Conservation (phyloP, 495 filamentous ascomycete species). For the Neurospora sp. region DNA sequence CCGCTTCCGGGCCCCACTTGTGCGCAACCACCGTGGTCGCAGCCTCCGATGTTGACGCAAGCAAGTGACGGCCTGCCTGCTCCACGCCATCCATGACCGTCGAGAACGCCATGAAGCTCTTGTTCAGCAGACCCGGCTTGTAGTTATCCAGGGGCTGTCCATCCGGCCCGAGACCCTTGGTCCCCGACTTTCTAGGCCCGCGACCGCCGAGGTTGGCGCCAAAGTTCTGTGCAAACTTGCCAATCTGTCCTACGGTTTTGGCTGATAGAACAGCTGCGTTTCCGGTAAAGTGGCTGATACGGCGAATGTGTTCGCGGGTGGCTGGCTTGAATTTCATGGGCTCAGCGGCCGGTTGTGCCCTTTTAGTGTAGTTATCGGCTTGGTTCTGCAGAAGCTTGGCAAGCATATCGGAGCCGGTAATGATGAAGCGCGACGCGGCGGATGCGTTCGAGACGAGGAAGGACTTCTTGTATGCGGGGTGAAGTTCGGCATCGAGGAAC, state of each 20-base stretch:
- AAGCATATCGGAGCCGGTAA: constrained; percentile 71
- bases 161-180: constrained; percentile 51
- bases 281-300: constrained; percentile 70
- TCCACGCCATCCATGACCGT: constrained; percentile 91
- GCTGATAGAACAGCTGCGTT: constrained; percentile 68
- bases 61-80: constrained; percentile 63
- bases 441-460: constrained; percentile 83
- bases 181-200: constrained; percentile 43
- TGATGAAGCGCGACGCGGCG: constrained; percentile 83
- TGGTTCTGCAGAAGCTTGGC: constrained; percentile 64
- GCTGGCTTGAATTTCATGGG: constrained; percentile 81
- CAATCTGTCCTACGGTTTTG: constrained; percentile 77
- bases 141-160: constrained; percentile 52
- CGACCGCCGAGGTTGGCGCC: constrained; percentile 64
- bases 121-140: constrained; percentile 89
- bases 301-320: constrained; percentile 75
- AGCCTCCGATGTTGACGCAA: constrained; percentile 61
- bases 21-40: constrained; percentile 76
- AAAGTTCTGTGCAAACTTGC: constrained; percentile 73
- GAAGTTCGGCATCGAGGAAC: constrained; percentile 67
- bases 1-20: constrained; percentile 75
- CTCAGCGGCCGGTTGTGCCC: constrained; percentile 60
- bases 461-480: constrained; percentile 82
- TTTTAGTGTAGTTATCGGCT: constrained; percentile 73
- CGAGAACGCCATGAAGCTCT: constrained; percentile 91